phyloP scores from a whole-genome alignment of 2,329 filamentous ascomycete species.

The Saccharata proteae region DNA sequence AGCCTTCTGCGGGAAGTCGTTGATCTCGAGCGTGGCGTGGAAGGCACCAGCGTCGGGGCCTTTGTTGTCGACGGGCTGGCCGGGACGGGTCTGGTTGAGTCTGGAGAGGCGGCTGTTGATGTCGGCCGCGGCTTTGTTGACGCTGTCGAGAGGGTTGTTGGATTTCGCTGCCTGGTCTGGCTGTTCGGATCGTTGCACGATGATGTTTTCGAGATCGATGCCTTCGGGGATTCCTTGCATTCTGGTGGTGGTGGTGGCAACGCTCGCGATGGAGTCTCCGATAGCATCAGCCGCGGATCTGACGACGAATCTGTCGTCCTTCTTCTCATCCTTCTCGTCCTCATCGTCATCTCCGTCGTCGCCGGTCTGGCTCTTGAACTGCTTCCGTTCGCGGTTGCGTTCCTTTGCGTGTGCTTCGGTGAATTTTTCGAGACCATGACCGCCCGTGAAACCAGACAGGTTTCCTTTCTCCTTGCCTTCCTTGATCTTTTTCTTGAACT shows the following conservation, averaged over 20 bases:
- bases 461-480: constrained; percentile 76
- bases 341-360: constrained; percentile 65
- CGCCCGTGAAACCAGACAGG: constrained; percentile 83
- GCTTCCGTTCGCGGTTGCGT: constrained; percentile 69
- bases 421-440: constrained; percentile 80
- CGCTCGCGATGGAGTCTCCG: too few relatives aligned
- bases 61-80: constrained; percentile 96
- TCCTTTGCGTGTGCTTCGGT: constrained; percentile 85
- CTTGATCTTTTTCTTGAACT: constrained; percentile 83
- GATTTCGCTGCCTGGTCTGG: constrained; percentile 47
- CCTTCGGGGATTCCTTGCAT: constrained; percentile 11
- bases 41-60: constrained; percentile 93
- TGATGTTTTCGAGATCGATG: constrained; percentile 53
- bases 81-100: constrained; percentile 77
- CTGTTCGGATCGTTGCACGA: constrained; percentile 58
- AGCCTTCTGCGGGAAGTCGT: constrained; percentile 97
- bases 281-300: constrained; percentile 46
- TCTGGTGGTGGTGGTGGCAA: constrained; percentile 9
- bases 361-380: constrained; percentile 52
- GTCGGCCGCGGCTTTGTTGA: constrained; percentile 76
- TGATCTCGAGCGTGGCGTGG: constrained; percentile 96
- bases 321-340: constrained; percentile 57
- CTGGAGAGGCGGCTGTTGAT: constrained; percentile 87
- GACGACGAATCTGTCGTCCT: constrained; percentile 40
- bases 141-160: constrained; percentile 54